Conservation (phyloP, 2,329 filamentous ascomycete species). For the Colletotrichum noveboracense region DNA sequence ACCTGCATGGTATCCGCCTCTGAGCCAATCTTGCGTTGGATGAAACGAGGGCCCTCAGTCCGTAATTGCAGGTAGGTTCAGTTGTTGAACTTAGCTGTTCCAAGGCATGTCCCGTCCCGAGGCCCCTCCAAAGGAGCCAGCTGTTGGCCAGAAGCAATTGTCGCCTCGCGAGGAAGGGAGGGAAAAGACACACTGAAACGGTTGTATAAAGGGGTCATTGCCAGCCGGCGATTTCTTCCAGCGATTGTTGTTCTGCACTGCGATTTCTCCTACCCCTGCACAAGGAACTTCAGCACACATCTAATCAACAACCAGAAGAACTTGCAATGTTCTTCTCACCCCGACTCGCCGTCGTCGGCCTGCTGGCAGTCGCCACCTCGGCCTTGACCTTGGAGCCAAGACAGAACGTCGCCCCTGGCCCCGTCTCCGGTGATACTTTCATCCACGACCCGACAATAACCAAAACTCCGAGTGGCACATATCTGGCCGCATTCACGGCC, state of each 20-base stretch:
- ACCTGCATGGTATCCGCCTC: background rate
- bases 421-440: slow-evolving; percentile 28
- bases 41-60: background rate
- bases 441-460: slow-evolving; percentile 34
- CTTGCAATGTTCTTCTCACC: background rate
- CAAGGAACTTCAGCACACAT: background rate
- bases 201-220: background rate
- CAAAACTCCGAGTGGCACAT: slow-evolving; percentile 30
- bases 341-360: background rate
- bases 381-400: background rate
- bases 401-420: slow-evolving; percentile 24
- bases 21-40: background rate
- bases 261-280: background rate
- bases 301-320: background rate
- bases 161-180: background rate
- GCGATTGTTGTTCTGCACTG: accelerated
- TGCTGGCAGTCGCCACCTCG: background rate
- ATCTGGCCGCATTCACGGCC: slow-evolving; percentile 31
- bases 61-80: background rate
- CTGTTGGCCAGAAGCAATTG: background rate
- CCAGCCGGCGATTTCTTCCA: background rate
- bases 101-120: background rate
- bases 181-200: background rate
- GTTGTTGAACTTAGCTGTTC: background rate
- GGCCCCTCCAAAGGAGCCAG: background rate